Evolutionary conservation across 306 rosid genomes (phyloP).

Genomic region (Biancaea sappan): DNA sequence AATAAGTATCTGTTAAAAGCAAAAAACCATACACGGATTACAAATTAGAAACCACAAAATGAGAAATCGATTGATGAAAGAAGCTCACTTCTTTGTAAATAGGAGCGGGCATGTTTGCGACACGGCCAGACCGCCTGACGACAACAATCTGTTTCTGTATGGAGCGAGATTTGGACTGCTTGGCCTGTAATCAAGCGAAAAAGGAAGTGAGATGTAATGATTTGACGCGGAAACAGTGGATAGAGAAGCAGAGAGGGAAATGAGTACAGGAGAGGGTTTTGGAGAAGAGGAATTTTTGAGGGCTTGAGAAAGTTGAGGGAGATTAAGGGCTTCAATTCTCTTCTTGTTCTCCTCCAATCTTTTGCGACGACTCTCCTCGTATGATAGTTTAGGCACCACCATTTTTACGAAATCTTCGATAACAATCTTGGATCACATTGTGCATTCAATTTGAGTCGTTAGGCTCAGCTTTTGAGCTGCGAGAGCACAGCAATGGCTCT

Average conservation of each 20-base stretch:
- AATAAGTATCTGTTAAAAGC: conserved; percentile 42
- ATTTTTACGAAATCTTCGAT: conserved; percentile 24
- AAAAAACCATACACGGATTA: not conserved
- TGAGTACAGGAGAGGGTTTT: conserved; percentile 53
- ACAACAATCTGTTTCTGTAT: conserved; percentile 47
- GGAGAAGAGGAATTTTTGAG: conserved; percentile 52
- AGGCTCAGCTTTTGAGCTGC: not conserved
- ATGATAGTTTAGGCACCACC: conserved; percentile 46
- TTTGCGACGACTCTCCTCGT: conserved; percentile 66
- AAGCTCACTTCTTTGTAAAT: conserved; percentile 62
- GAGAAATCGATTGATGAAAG: not conserved
- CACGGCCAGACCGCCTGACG: conserved; percentile 76
- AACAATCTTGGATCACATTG: not conserved
- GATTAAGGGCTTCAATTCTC: conserved; percentile 79
- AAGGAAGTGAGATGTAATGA: not conserved
- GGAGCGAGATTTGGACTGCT: conserved; percentile 49
- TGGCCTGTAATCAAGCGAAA: conserved; percentile 38
- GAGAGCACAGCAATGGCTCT: not conserved
- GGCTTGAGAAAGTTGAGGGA: conserved; percentile 60
- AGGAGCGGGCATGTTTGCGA: conserved; percentile 61
- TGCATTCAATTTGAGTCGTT: not conserved
- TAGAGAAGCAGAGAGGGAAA: not conserved
- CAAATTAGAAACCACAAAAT: not conserved
- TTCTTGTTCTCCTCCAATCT: conserved; percentile 75
- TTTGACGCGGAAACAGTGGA: not conserved